A percentile compares a stretch with the other conserved stretches of the same genome.
Conservation (phyloP, 2,329 filamentous ascomycete genomes). For the Apiospora kogelbergensis region DNA sequence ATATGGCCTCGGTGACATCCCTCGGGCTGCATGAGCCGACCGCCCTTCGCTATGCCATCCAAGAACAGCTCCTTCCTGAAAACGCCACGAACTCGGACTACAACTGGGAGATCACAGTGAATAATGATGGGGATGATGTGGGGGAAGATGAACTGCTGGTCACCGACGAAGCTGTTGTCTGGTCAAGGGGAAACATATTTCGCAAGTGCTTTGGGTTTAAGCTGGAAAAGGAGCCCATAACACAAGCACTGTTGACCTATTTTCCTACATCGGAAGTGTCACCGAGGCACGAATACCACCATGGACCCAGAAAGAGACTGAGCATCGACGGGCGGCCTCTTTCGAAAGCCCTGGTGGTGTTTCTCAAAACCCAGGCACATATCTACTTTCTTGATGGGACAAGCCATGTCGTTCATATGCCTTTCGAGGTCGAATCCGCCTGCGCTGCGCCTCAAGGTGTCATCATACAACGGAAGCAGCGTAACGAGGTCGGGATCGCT, state of each 20-base stretch:
- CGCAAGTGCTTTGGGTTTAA: slow-evolving; percentile 85
- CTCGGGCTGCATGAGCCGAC: slow-evolving; percentile 88
- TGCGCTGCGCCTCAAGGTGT: slow-evolving; percentile 81
- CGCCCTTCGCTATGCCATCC: slow-evolving; percentile 78
- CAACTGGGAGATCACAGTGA: slow-evolving; percentile 66
- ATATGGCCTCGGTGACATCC: slow-evolving; percentile 88
- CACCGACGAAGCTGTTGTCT: slow-evolving; percentile 76
- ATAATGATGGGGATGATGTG: slow-evolving; percentile 37
- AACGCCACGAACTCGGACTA: slow-evolving; percentile 69
- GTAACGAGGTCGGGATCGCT: slow-evolving; percentile 47
- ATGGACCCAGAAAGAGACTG: slow-evolving; percentile 20
- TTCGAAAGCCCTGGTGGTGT: slow-evolving; percentile 78
- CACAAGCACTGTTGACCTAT: slow-evolving; percentile 81
- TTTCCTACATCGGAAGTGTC: slow-evolving; percentile 62
- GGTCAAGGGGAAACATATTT: slow-evolving; percentile 84
- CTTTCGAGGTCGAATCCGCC: slow-evolving; percentile 88
- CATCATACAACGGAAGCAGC: slow-evolving; percentile 78
- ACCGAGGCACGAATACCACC: background rate
- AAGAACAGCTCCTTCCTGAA: slow-evolving; percentile 72
- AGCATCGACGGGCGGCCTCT: slow-evolving; percentile 29
- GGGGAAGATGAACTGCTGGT: slow-evolving; percentile 78
- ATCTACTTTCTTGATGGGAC: slow-evolving; percentile 88
- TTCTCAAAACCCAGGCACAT: slow-evolving; percentile 89
- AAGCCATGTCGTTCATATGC: slow-evolving; percentile 86
- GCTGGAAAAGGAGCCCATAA: slow-evolving; percentile 80